Conservation (phyloP, 139 green algal species). For the Coccomyxa sp. region DNA sequence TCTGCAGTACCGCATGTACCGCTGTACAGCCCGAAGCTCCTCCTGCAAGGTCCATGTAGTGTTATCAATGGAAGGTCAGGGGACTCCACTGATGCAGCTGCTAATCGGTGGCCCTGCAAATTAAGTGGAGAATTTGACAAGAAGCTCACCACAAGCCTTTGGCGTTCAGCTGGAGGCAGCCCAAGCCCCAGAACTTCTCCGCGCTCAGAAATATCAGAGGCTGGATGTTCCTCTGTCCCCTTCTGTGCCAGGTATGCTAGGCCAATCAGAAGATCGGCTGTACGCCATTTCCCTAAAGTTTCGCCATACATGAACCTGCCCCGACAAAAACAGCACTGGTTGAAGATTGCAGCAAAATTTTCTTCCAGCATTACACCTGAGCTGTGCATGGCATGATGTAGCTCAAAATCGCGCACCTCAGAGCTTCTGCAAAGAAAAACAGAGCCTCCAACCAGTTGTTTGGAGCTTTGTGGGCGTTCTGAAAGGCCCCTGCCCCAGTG, state of each 20-base stretch:
- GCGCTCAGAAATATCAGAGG: conserved; percentile 54
- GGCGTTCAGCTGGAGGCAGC: background rate
- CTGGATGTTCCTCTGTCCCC: conserved; percentile 39
- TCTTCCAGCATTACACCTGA: no score
- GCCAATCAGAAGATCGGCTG: conserved; percentile 77
- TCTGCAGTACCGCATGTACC: conserved; percentile 72
- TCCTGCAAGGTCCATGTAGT: conserved; percentile 22
- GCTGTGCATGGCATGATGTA: background rate
- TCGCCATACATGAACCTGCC: conserved; percentile 68
- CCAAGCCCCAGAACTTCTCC: background rate
- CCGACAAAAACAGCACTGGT: background rate
- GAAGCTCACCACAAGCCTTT: background rate
- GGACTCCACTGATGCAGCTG: background rate
- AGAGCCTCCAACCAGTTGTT: conserved; percentile 68
- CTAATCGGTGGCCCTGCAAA: background rate
- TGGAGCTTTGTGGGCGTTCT: conserved; percentile 39
- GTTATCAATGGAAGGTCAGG: background rate
- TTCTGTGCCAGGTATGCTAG: conserved; percentile 69
- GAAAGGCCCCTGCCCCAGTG: conserved; percentile 17
- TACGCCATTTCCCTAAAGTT: conserved; percentile 72
- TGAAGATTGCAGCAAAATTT: no score
- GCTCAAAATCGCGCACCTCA: conserved; percentile 40
- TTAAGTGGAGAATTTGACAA: background rate
- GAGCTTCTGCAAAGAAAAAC: conserved; percentile 67
- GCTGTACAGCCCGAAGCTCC: conserved; percentile 47